These are phyloP conservation scores for Colletotrichum phormii DNA, from an alignment of 2,329 filamentous ascomycete genomes.

Conservation along the genomic window DNA sequence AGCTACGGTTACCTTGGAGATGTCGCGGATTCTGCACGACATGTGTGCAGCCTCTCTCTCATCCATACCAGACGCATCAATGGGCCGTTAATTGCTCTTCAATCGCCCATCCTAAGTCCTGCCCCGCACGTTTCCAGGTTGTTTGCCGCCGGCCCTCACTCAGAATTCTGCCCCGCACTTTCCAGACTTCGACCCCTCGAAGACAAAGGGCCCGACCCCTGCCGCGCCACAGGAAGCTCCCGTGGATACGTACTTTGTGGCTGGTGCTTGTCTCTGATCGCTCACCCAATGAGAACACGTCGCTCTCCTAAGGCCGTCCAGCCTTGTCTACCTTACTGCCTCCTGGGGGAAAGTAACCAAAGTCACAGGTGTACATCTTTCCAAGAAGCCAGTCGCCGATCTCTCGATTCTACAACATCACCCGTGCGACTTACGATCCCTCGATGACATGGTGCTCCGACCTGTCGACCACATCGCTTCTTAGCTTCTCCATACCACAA, in stretches of 20 bases:
- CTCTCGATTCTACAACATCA: not conserved
- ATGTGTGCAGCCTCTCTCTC: constrained; percentile 17
- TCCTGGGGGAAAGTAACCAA: not conserved
- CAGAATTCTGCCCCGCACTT: constrained; percentile 26
- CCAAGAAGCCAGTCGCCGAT: constrained; percentile 1
- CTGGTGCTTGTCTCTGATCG: not conserved
- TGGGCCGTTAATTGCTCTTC: constrained; percentile 12
- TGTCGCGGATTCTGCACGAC: constrained; percentile 24
- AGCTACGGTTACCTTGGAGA: not conserved
- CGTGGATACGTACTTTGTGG: constrained; percentile 4
- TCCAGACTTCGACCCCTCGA: not conserved
- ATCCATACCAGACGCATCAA: constrained; percentile 5
- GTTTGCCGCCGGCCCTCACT: constrained; percentile 19
- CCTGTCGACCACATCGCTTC: constrained; percentile 14
- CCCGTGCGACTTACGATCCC: not conserved
- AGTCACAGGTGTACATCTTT: constrained; percentile 20
- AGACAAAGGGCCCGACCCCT: constrained; percentile 15
- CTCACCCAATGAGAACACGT: constrained; percentile 26
- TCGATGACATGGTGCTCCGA: constrained; percentile 22
- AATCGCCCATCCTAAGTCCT: constrained; percentile 2
- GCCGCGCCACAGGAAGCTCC: constrained; percentile 21
- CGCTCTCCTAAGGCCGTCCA: constrained; percentile 10
- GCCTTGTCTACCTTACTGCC: constrained; percentile 15
- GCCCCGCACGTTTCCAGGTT: constrained; percentile 30
- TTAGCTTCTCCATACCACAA: constrained; percentile 31